phyloP scores from a whole-genome alignment of 225 moss, liverwort and hornwort genomes.

The Ulota crispa region DNA sequence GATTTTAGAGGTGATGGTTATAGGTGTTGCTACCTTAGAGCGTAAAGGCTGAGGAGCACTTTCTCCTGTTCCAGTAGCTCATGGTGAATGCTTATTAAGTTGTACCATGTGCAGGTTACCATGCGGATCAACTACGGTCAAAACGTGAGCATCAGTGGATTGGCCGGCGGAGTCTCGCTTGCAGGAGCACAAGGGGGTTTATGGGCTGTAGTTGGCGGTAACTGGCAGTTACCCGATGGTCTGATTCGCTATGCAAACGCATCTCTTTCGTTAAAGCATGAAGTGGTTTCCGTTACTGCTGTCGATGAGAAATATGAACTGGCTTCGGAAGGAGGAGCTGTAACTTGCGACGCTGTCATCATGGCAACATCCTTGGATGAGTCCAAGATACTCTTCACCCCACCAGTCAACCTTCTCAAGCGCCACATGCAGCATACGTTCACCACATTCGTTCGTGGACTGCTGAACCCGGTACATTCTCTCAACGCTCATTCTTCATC shows the following conservation, averaged over 20 bases:
- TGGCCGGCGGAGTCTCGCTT: constrained; percentile 88
- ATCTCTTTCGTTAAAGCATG: constrained; percentile 70
- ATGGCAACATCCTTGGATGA: constrained; percentile 90
- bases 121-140: constrained; percentile 95
- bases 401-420: constrained; percentile 56
- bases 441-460: constrained; percentile 84
- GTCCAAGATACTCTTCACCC: constrained; percentile 67
- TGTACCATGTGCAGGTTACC: constrained; percentile 54
- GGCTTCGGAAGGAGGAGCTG: constrained; percentile 35
- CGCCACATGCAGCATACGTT: constrained; percentile 83
- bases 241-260: constrained; percentile 71
- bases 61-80: background rate
- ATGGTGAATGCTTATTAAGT: constrained; percentile 20
- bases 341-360: constrained; percentile 69
- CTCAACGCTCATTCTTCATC: constrained; percentile 9
- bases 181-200: constrained; percentile 87
- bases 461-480: constrained; percentile 67
- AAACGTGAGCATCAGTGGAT: constrained; percentile 83
- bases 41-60: background rate
- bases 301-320: constrained; percentile 52
- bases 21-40: too few relatives aligned
- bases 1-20: too few relatives aligned
- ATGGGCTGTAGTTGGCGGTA: constrained; percentile 88
- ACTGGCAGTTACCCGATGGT: constrained; percentile 84
- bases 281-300: constrained; percentile 65